Evolutionary conservation across 495 filamentous ascomycete species (phyloP), one percentile per base, ranked within the genome.

Genomic region (Entonaema liquescens): DNA sequence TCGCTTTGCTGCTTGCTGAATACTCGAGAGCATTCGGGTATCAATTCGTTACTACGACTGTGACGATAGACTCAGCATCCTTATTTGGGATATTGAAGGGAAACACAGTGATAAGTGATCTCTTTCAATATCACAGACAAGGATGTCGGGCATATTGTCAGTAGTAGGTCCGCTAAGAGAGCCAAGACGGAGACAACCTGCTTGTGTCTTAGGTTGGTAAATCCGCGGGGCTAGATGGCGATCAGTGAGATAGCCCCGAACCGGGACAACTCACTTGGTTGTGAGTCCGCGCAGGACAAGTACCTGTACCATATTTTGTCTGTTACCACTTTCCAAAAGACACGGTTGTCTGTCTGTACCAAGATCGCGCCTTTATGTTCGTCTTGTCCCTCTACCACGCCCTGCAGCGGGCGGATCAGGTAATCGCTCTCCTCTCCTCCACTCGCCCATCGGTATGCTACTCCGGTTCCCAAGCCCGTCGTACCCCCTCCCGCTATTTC

Each of bases 351-450:
- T n/a, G 50, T 72, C 64, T 38, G n/a, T 29, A 40, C 33, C 31
- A 58, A 13, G 33, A 5, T 29, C 13, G 26, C 31, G 6, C 31
- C 1, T 21, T 64, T 71, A 76, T 69, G 78, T 77, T n/a, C 84
- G 75, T 28, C 78, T 77, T n/a, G 70, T 71, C 12, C 79, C 76
- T 29, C 77, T 78, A 26, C 71, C 57, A 49, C 74, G 66, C 26
- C 59, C 72, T 23, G 50, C 36, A 53, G 59, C 23, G 0, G 76
- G 70, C 38, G 71, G 76, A 25, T 86, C 84, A 55, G 87, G 85
- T 42, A 87, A 63, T 59, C 80, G 79, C 72, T 89, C 87, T 0
- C 87, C 87, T 65, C 87, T 80, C 74, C 87, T 83, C 87, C 87
- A 89, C 72, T 88, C 87, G 4, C 87, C 87, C 6, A 66, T 71